Base-by-base conservation (phyloP, 225 moss, liverwort and hornwort genomes). In the Pleurozium schreberi region DNA sequence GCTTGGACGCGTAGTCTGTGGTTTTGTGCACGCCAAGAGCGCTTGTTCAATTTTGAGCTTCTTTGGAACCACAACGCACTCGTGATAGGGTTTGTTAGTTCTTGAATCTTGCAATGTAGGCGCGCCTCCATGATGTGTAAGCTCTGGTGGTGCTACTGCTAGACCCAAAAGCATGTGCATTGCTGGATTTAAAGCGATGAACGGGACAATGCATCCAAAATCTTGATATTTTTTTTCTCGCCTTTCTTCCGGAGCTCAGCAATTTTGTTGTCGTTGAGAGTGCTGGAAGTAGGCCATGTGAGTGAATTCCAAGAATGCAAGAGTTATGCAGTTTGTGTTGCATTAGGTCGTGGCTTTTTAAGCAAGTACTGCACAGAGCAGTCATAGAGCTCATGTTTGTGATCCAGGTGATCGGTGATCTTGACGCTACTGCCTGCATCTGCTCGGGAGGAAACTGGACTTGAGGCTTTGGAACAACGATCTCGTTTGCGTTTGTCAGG, bases 351-450 rank as follows among this genome's bases (percentile, higher is more conserved):
- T 82, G 76, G 11, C 18, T 71, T 84, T 58, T 68, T 31, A 33
- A 77, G 71, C n/a, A 52, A 82, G 52, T 75, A 47, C 67, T 90
- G 47, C 49, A 4, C 47, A 50, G 53, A 40, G 88, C 69, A 58
- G 65, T 89, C 28, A 63, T 71, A 28, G 82, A 82, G 86, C 30
- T 90, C 47, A 42, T 62, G 64, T 76, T 84, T 75, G 40, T 49
- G 82, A 82, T 89, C 60, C 91, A 93, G 89, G 74, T 79, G 73
- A 88, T 88, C 21, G 52, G 82, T 82, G 70, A 63, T 79, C 57
- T 88, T 47, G 59, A 64, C 78, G 63, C 45, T 55, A 50, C 74
- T 85, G 53, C 36, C 65, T 42, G 71, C 60, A 34, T 88, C 69
- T 63, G 34, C 47, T 87, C 26, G 63, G 82, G 45, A 83, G 77